A percentile compares a stretch with the other conserved stretches of the same genome.
Evolutionary conservation across 2,329 filamentous ascomycete genomes (phyloP).

Genomic region (Corniculantispora saksenae): DNA sequence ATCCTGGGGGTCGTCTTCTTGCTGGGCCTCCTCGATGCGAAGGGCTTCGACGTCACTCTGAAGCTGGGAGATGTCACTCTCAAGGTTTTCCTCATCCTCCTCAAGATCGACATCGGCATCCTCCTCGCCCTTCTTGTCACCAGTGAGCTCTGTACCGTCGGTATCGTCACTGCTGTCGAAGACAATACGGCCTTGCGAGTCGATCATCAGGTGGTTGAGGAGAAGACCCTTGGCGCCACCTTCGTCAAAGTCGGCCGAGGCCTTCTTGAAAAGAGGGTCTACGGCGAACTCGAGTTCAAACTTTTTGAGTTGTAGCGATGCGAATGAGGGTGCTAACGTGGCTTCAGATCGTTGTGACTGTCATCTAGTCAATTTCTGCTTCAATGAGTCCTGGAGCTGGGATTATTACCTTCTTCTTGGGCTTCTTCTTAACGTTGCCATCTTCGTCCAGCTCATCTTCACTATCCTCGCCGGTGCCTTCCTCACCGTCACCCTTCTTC

Average conservation of each 20-base stretch:
- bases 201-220: constrained; percentile 95
- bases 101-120: constrained; percentile 43
- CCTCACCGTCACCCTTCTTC: constrained; percentile 67
- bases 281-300: constrained; percentile 96
- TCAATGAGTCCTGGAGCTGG: too few relatives aligned
- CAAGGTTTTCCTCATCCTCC: constrained; percentile 39
- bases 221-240: constrained; percentile 93
- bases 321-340: constrained; percentile 88
- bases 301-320: constrained; percentile 89
- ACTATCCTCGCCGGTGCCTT: constrained; percentile 68
- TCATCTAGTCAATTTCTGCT: too few relatives aligned
- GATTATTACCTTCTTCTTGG: constrained; percentile 70
- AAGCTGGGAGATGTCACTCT: constrained; percentile 25
- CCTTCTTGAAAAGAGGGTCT: constrained; percentile 98
- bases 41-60: constrained; percentile 22
- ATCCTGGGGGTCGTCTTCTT: constrained; percentile 44
- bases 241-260: constrained; percentile 96
- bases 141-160: constrained; percentile 88
- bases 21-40: constrained; percentile 44
- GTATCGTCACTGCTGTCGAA: constrained; percentile 97
- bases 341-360: constrained; percentile 77
- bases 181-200: constrained; percentile 86
- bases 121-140: constrained; percentile 45
- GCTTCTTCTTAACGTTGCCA: constrained; percentile 60
- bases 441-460: constrained; percentile 65